Evolutionary conservation across 345 rosid species (phyloP).

Genomic region (Pelargonium nanum): DNA sequence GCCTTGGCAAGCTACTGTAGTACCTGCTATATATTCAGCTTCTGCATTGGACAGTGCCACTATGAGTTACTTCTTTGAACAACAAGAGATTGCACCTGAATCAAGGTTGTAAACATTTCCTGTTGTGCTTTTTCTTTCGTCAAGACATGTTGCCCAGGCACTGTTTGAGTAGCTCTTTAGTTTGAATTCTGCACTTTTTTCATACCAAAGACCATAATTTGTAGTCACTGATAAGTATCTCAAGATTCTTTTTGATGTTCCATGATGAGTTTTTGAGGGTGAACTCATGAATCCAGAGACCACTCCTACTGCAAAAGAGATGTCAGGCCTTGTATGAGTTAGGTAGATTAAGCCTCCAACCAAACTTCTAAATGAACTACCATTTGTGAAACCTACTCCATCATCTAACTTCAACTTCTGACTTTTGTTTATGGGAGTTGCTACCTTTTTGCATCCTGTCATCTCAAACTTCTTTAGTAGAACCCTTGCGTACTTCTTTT

Average conservation of each 20-base stretch:
- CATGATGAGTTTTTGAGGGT: neutral
- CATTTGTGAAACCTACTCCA: neutral
- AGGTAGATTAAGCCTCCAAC: neutral
- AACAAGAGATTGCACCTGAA: neutral
- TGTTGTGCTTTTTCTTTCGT: neutral
- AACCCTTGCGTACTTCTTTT: too few species aligned
- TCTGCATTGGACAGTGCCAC: neutral
- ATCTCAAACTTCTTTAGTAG: too few species aligned
- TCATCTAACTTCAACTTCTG: neutral
- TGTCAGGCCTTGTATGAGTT: neutral
- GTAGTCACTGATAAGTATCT: too few species aligned
- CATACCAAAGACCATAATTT: neutral
- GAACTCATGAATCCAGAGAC: neutral
- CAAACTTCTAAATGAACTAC: neutral
- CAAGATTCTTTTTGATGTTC: neutral
- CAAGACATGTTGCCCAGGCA: neutral
- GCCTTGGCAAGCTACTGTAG: neutral
- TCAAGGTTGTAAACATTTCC: neutral
- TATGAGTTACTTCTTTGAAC: neutral
- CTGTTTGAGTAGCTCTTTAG: neutral
- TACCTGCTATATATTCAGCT: neutral
- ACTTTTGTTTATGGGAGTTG: neutral
- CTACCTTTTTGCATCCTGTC: too few species aligned
- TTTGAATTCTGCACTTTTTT: neutral
- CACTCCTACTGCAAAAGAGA: neutral